Conservation (phyloP, 352 stramenopile genomes). For the Pythium graminicola region DNA sequence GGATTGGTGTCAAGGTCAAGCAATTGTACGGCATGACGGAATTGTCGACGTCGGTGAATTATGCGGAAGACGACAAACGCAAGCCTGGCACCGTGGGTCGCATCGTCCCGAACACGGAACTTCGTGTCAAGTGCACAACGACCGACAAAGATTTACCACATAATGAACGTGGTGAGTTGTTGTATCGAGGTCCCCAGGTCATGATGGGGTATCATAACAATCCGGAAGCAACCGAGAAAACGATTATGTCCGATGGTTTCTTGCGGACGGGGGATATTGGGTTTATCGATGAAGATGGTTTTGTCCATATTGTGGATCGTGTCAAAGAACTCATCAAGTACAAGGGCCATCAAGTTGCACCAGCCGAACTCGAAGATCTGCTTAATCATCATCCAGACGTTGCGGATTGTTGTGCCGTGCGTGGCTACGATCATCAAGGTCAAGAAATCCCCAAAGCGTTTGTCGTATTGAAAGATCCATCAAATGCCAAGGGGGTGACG, state of each 20-base stretch:
- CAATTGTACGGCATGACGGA: slow-evolving; percentile 43
- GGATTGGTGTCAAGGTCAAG: slow-evolving; percentile 38
- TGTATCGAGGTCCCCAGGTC: slow-evolving; percentile 39
- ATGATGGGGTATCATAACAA: slow-evolving; percentile 83
- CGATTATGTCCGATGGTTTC: slow-evolving; percentile 72
- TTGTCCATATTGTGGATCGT: slow-evolving; percentile 90
- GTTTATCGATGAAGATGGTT: slow-evolving; percentile 91
- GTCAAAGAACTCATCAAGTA: slow-evolving; percentile 95
- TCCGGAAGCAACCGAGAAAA: slow-evolving; percentile 71
- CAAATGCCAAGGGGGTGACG: slow-evolving; percentile 31
- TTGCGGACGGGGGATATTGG: slow-evolving; percentile 87
- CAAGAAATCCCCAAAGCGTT: slow-evolving; percentile 91
- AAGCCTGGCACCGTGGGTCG: slow-evolving; percentile 24
- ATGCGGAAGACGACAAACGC: slow-evolving; percentile 15
- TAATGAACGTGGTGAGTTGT: slow-evolving; percentile 51
- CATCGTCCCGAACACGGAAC: slow-evolving; percentile 31
- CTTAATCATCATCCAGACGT: slow-evolving; percentile 69
- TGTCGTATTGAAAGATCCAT: slow-evolving; percentile 63
- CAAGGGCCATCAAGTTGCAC: slow-evolving; percentile 89
- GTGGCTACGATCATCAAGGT: slow-evolving; percentile 36
- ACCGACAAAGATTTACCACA: slow-evolving; percentile 27
- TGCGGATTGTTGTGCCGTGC: slow-evolving; percentile 41
- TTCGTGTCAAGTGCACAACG: slow-evolving; percentile 31
- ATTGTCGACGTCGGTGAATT: slow-evolving; percentile 26
- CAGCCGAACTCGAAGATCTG: slow-evolving; percentile 90